These are phyloP conservation scores for Psilocybe cubensis DNA, from an alignment of 768 basidiomycete species.

Conservation along the genomic window DNA sequence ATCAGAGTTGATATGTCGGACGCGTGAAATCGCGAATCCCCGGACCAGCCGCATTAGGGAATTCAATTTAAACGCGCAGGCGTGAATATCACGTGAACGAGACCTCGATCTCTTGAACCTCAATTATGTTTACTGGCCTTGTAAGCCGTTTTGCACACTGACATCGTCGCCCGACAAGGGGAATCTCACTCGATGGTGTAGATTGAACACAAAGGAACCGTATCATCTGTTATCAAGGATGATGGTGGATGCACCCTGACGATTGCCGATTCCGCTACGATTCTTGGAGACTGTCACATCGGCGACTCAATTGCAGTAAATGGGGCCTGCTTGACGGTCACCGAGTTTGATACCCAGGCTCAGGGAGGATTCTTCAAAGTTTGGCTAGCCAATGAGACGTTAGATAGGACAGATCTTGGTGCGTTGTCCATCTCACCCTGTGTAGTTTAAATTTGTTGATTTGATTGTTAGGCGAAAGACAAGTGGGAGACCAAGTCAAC, in stretches of 20 bases:
- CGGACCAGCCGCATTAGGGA: not conserved
- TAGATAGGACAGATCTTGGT: slow-evolving; percentile 92
- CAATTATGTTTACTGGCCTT: slow-evolving; percentile 78
- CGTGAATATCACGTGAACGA: slow-evolving; percentile 2
- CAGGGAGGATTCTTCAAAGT: slow-evolving; percentile 87
- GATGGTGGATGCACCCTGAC: slow-evolving; percentile 81
- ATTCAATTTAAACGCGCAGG: slow-evolving; percentile 1
- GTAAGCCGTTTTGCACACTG: slow-evolving; percentile 42
- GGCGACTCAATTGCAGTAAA: slow-evolving; percentile 96
- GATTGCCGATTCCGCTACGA: slow-evolving; percentile 68
- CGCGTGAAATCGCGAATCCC: no score
- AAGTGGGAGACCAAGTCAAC: slow-evolving; percentile 82
- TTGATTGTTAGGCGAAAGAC: slow-evolving; percentile 63
- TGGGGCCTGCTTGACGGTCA: slow-evolving; percentile 90
- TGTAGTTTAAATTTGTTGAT: slow-evolving; percentile 16
- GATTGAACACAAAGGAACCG: slow-evolving; percentile 90
- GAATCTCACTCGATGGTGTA: slow-evolving; percentile 31
- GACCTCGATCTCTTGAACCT: slow-evolving; percentile 1
- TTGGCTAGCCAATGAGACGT: slow-evolving; percentile 95
- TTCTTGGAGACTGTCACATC: slow-evolving; percentile 87
- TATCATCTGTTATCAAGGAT: slow-evolving; percentile 66
- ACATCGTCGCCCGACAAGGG: not conserved
- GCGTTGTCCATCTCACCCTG: slow-evolving; percentile 6
- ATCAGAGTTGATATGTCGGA: no score
- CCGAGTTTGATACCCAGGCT: slow-evolving; percentile 67